Conservation (phyloP, 2,329 filamentous ascomycete genomes). For the Xylaria arbuscula region DNA sequence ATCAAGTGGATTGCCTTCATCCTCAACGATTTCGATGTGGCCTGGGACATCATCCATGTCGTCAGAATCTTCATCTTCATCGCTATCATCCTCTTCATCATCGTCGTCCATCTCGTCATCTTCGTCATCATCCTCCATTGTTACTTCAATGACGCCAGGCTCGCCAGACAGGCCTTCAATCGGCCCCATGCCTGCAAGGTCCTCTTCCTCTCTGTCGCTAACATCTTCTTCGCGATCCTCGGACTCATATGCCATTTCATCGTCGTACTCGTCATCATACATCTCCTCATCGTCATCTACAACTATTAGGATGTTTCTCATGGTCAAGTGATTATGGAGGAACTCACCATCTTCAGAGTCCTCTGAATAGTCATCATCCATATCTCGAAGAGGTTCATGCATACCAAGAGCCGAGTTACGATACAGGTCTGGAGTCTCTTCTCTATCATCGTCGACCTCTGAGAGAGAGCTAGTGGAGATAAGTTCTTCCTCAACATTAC, state of each 20-base stretch:
- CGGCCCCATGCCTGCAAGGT: slow-evolving; percentile 81
- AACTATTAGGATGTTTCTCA: slow-evolving; percentile 28
- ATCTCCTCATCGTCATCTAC: slow-evolving; percentile 84
- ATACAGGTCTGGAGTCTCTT: slow-evolving; percentile 97
- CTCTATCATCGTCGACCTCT: slow-evolving; percentile 84
- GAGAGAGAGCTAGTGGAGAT: slow-evolving; percentile 89
- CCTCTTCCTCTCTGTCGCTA: slow-evolving; percentile 87
- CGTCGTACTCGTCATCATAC: slow-evolving; percentile 91
- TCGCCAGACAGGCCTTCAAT: slow-evolving; percentile 79
- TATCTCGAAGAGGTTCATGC: slow-evolving; percentile 79
- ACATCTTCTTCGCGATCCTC: slow-evolving; percentile 86
- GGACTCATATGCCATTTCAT: slow-evolving; percentile 89
- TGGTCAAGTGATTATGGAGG: neutral
- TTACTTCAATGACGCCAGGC: slow-evolving; percentile 75
- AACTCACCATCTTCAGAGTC: slow-evolving; percentile 71
- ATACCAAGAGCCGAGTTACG: slow-evolving; percentile 95
- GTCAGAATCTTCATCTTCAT: slow-evolving; percentile 71
- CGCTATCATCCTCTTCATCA: slow-evolving; percentile 69
- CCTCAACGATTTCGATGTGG: slow-evolving; percentile 70
- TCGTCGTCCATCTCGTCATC: slow-evolving; percentile 74
- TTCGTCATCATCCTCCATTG: slow-evolving; percentile 77
- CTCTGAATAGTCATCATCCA: slow-evolving; percentile 82
- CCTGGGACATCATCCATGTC: slow-evolving; percentile 66
- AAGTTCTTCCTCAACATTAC: slow-evolving; percentile 84
- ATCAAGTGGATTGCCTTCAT: slow-evolving; percentile 68